Base-by-base conservation (phyloP, 139 green algal genomes). In the Pseudopediastrum boryanum region DNA sequence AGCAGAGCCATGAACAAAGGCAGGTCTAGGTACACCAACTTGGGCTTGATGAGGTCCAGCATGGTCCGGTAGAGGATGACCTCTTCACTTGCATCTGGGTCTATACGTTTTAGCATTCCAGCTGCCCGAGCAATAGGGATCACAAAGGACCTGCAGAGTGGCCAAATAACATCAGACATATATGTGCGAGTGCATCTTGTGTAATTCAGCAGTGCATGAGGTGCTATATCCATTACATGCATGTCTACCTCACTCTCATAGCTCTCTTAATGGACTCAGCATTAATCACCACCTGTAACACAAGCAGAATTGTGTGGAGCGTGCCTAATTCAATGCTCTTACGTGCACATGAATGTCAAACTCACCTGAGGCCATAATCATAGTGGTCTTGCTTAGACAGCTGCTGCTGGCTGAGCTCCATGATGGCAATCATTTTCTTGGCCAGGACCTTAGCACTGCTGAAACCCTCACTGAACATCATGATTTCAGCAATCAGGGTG, bases 381-480 rank as follows among this genome's bases (percentile, higher is more conserved):
- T 98, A 98, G 84, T 98, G 94, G 64, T 61, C 77, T 73, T 85
- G 84, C 84, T 95, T 95, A 62, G 85, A 94, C 38, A 98, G 91
- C 82, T 97, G 88, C 84, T 97, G 92, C 84, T 96, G 90, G 80
- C 91, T 96, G 48, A 98, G 89, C 79, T 91, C 93, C 89, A 98
- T 97, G 71, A 98, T 85, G 59, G 94, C 95, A 25, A 97, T 89
- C 81, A 98, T 97, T 87, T 98, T 98, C 77, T 93, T 86, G 16
- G 90, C 88, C 29, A 98, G 90, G 38, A 94, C 46, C 87, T 95
- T 96, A 69, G 89, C 92, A 73, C 86, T 84, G 61, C 91, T 89
- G 88, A 98, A 98, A 73, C 94, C 94, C 89, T 98, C 94, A 1
- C 91, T 89, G 90, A 97, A 96, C 29, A 98, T 89, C 91, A 98